Evolutionary conservation across 306 rosid genomes (phyloP).

Genomic region (Vicia villosa): DNA sequence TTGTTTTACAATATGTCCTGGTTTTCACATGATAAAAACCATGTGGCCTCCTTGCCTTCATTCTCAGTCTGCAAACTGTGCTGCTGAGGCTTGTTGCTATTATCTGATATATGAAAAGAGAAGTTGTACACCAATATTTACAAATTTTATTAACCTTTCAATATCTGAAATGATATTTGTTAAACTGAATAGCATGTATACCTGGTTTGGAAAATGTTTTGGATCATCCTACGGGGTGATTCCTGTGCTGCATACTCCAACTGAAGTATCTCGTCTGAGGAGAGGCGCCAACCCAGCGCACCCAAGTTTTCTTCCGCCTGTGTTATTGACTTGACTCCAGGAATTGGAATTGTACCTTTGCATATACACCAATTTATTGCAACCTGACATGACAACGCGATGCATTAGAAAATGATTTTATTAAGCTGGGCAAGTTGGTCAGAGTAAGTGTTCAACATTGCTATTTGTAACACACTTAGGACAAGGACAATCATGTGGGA

Average conservation of each 20-base stretch:
- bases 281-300: conserved; percentile 84
- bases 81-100: neutral
- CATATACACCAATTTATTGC: conserved; percentile 95
- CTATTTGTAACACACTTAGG: conserved; percentile 21
- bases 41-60: neutral
- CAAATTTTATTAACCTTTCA: neutral
- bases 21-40: neutral
- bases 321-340: conserved; percentile 83
- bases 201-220: conserved; percentile 89
- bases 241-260: conserved; percentile 68
- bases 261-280: conserved; percentile 60
- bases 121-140: neutral
- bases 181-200: conserved; percentile 12
- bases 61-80: neutral
- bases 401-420: conserved; percentile 25
- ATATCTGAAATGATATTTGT: neutral
- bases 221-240: conserved; percentile 82
- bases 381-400: conserved; percentile 53
- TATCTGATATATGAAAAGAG: conserved; percentile 32
- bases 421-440: conserved; percentile 6
- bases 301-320: conserved; percentile 89
- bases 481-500: conserved; percentile 29
- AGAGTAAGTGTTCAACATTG: neutral
- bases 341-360: conserved; percentile 84
- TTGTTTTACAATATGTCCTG: neutral